Percentiles rank a stretch among this genome's conserved stretches.
phyloP scores from a whole-genome alignment of 2,329 filamentous ascomycete species.

The Cladophialophora exuberans region DNA sequence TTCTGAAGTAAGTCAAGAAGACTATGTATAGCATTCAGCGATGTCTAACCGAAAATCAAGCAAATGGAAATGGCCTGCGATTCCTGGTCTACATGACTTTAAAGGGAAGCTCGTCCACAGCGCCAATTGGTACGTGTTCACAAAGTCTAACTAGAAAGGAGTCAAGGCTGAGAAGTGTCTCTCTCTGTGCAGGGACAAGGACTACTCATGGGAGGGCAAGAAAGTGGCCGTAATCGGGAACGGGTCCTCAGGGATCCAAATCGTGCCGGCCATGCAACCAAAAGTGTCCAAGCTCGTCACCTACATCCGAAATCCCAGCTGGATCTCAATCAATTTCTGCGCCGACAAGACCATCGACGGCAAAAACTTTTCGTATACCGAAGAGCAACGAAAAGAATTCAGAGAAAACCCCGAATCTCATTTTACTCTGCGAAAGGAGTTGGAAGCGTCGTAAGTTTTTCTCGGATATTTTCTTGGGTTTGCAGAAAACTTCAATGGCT shows the following conservation, averaged over 20 bases:
- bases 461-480: constrained; percentile 20
- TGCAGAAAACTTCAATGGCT: constrained; percentile 33
- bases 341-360: constrained; percentile 19
- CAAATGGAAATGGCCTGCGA: constrained; percentile 38
- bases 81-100: constrained; percentile 41
- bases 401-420: constrained; percentile 25
- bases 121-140: constrained; percentile 39
- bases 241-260: constrained; percentile 32
- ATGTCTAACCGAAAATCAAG: constrained; percentile 53
- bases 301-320: constrained; percentile 21
- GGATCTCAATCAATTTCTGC: constrained; percentile 27
- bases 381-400: constrained; percentile 21
- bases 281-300: constrained; percentile 35
- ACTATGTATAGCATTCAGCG: constrained; percentile 2
- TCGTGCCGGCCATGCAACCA: constrained; percentile 41
- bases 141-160: constrained; percentile 34
- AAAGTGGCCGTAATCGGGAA: constrained; percentile 35
- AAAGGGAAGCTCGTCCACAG: constrained; percentile 40
- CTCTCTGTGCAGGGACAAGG: constrained; percentile 44
- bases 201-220: constrained; percentile 49
- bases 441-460: constrained; percentile 31
- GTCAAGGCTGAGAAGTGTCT: constrained; percentile 20
- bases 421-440: constrained; percentile 39
- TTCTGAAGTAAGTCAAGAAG: constrained; percentile 29
- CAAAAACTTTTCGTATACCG: constrained; percentile 25